Conservation (phyloP, 345 rosid genomes). For the Aethionema arabicum region DNA sequence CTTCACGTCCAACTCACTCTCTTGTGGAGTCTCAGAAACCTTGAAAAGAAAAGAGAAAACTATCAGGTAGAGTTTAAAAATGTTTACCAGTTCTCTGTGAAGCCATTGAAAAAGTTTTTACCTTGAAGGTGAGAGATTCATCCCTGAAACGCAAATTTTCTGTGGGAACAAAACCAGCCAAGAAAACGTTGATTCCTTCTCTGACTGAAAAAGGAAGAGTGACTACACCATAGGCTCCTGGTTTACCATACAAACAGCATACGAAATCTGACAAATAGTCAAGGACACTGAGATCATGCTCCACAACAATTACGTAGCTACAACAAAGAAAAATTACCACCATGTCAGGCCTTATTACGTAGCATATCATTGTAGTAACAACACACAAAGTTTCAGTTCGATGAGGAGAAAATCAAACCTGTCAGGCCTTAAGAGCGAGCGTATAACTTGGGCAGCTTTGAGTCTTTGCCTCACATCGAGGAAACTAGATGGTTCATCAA, state of each 20-base stretch:
- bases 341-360: neutral
- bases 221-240: constrained; percentile 90
- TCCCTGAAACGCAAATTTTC: constrained; percentile 85
- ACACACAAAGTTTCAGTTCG: neutral
- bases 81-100: neutral
- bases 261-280: constrained; percentile 87
- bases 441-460: constrained; percentile 79
- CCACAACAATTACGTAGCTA: constrained; percentile 89
- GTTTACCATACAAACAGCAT: constrained; percentile 85
- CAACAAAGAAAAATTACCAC: constrained; percentile 4
- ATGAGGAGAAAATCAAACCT: constrained; percentile 43
- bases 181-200: constrained; percentile 83
- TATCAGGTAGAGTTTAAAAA: constrained; percentile 11
- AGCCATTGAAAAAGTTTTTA: constrained; percentile 23
- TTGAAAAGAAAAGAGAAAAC: constrained; percentile 30
- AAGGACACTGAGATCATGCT: constrained; percentile 85
- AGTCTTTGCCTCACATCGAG: constrained; percentile 93
- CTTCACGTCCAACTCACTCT: constrained; percentile 67
- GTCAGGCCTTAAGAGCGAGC: constrained; percentile 74
- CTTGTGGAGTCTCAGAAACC: constrained; percentile 93
- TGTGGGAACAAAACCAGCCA: constrained; percentile 87
- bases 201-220: constrained; percentile 88
- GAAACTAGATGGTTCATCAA: constrained; percentile 92
- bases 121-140: constrained; percentile 83
- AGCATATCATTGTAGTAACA: neutral